A percentile compares a stretch with the other conserved stretches of the same genome.
phyloP scores from a whole-genome alignment of 345 rosid species.

The Heritiera fomes region DNA sequence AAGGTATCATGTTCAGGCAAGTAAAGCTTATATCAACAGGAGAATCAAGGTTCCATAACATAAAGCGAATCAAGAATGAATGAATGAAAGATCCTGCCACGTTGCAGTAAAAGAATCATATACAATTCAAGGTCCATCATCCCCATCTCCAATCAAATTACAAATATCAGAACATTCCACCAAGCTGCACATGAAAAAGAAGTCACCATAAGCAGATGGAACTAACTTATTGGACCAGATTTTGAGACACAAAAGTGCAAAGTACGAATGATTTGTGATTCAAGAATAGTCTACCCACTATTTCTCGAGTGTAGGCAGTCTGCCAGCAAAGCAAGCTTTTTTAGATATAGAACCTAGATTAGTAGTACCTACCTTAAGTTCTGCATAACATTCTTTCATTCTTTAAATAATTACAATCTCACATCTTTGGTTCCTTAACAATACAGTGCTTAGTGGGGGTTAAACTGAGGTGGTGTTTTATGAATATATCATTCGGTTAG shows the following conservation, averaged over 20 bases:
- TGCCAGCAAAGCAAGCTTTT: not conserved
- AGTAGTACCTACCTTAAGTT: too few relatives aligned
- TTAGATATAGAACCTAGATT: too few relatives aligned
- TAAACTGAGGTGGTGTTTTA: too few relatives aligned
- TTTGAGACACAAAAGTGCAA: not conserved
- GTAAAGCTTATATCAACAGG: not conserved
- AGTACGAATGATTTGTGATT: not conserved
- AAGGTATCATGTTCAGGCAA: not conserved
- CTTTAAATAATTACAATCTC: too few relatives aligned
- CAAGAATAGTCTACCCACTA: not conserved
- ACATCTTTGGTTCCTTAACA: too few relatives aligned
- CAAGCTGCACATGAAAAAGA: constrained; percentile 49
- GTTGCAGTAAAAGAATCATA: not conserved
- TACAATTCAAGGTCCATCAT: constrained; percentile 59
- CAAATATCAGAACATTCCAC: constrained; percentile 94
- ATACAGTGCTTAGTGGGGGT: not conserved
- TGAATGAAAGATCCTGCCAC: not conserved
- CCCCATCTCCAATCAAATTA: constrained; percentile 77
- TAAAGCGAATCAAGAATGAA: not conserved
- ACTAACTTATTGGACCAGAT: not conserved
- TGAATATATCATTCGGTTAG: not conserved
- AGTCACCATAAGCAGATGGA: not conserved
- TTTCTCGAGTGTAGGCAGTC: not conserved
- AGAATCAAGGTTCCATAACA: not conserved
- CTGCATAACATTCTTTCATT: too few relatives aligned